phyloP scores from a whole-genome alignment of 2,329 filamentous ascomycete species.

The Septoria linicola region DNA sequence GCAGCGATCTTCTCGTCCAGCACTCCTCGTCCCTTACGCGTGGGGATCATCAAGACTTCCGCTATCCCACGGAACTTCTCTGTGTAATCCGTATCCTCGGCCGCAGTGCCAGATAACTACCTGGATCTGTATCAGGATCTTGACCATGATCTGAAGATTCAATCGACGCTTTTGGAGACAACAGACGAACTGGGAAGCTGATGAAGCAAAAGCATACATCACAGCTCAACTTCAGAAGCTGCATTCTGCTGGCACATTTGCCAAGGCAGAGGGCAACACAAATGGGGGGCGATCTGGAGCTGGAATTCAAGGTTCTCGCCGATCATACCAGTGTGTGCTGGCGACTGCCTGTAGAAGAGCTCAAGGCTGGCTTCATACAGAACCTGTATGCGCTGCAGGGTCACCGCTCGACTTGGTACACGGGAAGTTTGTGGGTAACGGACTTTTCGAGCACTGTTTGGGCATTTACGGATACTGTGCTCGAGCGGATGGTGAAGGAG shows the following conservation, averaged over 20 bases:
- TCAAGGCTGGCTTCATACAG: slow-evolving; percentile 13
- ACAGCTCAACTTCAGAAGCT: neutral
- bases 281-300: too few species aligned
- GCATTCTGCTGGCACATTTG: slow-evolving; percentile 1
- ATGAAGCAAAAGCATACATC: slow-evolving; percentile 10
- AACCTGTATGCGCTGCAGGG: slow-evolving; percentile 14
- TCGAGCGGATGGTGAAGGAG: slow-evolving; percentile 13
- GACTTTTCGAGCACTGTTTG: slow-evolving; percentile 15
- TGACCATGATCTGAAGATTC: neutral
- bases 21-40: neutral
- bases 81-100: neutral
- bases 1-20: slow-evolving; percentile 2
- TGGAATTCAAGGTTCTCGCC: slow-evolving; percentile 4
- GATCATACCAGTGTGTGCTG: slow-evolving; percentile 3
- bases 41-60: slow-evolving; percentile 5
- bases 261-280: neutral
- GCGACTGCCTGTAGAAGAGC: slow-evolving; percentile 5
- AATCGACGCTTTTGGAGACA: slow-evolving; percentile 7
- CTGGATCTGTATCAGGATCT: slow-evolving; percentile 6
- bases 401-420: slow-evolving; percentile 17
- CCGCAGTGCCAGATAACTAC: slow-evolving; percentile 10
- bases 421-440: slow-evolving; percentile 12
- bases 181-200: neutral
- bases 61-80: slow-evolving; percentile 10
- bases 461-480: slow-evolving; percentile 16